Percentiles rank a stretch among this genome's conserved stretches.
These are phyloP conservation scores for Paecilomyces sp. DNA, from an alignment of 2,329 filamentous ascomycete genomes.

Conservation along the genomic window DNA sequence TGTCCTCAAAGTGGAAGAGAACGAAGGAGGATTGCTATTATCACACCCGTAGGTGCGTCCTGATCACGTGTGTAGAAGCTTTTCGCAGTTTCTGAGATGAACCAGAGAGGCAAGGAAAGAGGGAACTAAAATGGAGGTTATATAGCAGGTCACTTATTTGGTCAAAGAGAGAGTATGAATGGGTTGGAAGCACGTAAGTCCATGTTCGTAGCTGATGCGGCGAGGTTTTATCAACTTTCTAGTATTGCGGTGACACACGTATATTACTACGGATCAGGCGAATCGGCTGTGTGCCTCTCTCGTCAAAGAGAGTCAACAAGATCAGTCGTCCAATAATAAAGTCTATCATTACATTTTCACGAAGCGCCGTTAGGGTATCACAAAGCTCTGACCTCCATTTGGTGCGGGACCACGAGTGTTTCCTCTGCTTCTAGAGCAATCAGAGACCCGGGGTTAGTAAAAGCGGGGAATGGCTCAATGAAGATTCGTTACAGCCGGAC, in stretches of 20 bases:
- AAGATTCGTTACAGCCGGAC: background rate
- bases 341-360: background rate
- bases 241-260: background rate
- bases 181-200: background rate
- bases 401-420: background rate
- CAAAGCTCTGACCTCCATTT: background rate
- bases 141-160: background rate
- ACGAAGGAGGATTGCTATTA: background rate
- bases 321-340: background rate
- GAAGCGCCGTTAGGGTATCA: background rate
- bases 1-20: background rate
- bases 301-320: background rate
- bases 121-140: background rate
- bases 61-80: background rate
- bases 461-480: background rate
- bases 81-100: background rate
- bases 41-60: background rate
- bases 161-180: background rate
- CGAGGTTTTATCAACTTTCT: slow-evolving; percentile 1
- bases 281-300: background rate
- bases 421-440: background rate
- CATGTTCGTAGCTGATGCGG: background rate
- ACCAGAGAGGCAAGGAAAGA: background rate
- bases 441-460: background rate
- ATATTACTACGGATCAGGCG: background rate